These are phyloP conservation scores for Penicillium sp. DNA, from an alignment of 2,329 filamentous ascomycete genomes.

Conservation along the genomic window DNA sequence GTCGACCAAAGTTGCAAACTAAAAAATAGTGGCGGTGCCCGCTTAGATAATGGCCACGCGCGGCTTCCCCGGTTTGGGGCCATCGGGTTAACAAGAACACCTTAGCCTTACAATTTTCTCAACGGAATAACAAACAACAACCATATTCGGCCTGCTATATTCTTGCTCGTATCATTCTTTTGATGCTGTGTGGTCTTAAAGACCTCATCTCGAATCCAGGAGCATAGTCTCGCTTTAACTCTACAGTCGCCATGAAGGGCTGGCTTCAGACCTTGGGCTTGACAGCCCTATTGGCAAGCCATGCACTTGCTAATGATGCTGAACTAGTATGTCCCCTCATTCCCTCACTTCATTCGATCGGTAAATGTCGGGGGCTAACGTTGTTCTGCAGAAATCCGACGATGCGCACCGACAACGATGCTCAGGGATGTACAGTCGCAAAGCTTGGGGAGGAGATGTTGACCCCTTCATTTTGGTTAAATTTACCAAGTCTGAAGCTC, in stretches of 20 bases:
- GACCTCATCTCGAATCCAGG: constrained; percentile 21
- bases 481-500: constrained; percentile 64
- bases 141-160: constrained; percentile 1
- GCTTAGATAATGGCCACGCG: constrained; percentile 32
- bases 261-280: constrained; percentile 40
- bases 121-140: background rate
- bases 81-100: constrained; percentile 10
- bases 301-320: constrained; percentile 47
- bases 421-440: constrained; percentile 89
- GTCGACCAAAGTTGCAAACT: constrained; percentile 18
- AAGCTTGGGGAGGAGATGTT: constrained; percentile 80
- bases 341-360: background rate
- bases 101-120: constrained; percentile 9
- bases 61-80: constrained; percentile 24
- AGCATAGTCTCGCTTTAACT: constrained; percentile 29
- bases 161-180: constrained; percentile 11
- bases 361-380: background rate
- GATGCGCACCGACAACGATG: constrained; percentile 80
- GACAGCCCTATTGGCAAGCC: constrained; percentile 39
- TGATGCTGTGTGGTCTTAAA: constrained; percentile 22
- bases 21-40: constrained; percentile 19
- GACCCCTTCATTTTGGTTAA: constrained; percentile 88
- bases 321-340: constrained; percentile 40
- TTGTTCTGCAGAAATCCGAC: constrained; percentile 64
- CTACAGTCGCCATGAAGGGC: constrained; percentile 40